Percentiles rank a stretch among this genome's conserved stretches.
Evolutionary conservation across 83 land plant genomes (phyloP).

Genomic region (Thuja plicata): DNA sequence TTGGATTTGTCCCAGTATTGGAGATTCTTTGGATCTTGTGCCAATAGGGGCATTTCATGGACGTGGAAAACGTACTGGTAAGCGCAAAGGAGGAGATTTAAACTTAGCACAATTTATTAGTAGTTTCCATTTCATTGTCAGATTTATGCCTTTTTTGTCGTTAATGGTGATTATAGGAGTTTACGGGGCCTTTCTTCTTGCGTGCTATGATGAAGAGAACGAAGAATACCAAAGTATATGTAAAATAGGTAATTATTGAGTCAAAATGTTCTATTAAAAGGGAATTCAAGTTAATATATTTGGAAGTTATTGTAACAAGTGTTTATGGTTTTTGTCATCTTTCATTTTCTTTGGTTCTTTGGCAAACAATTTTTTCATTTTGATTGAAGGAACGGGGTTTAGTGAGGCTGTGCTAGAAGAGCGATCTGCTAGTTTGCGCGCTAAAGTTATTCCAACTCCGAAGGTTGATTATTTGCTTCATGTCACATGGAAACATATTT

Average conservation of each 20-base stretch:
- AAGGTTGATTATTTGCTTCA: slow-evolving; percentile 48
- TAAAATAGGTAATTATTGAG: slow-evolving; percentile 75
- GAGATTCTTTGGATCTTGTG: slow-evolving; percentile 96
- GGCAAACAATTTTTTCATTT: not conserved
- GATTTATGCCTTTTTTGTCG: not conserved
- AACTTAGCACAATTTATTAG: not conserved
- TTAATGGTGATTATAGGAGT: slow-evolving; percentile 57
- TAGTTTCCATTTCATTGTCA: not conserved
- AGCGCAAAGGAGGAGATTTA: not conserved
- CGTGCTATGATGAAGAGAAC: slow-evolving; percentile 84
- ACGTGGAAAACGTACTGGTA: slow-evolving; percentile 87
- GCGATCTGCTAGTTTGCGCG: slow-evolving; percentile 84
- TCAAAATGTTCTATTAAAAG: not conserved
- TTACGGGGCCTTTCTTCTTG: slow-evolving; percentile 97
- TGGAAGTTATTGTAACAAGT: not conserved
- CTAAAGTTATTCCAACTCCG: slow-evolving; percentile 78
- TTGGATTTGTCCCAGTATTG: slow-evolving; percentile 62
- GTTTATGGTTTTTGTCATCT: not conserved
- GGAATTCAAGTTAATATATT: not conserved
- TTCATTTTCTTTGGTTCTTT: not conserved
- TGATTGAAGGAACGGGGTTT: slow-evolving; percentile 87
- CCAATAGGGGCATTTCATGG: slow-evolving; percentile 99
- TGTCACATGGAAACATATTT: not conserved
- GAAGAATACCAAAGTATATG: slow-evolving; percentile 98
- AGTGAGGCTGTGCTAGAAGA: slow-evolving; percentile 91